Conservation (phyloP, 2,329 filamentous ascomycete species). For the Fusarium robinianum region DNA sequence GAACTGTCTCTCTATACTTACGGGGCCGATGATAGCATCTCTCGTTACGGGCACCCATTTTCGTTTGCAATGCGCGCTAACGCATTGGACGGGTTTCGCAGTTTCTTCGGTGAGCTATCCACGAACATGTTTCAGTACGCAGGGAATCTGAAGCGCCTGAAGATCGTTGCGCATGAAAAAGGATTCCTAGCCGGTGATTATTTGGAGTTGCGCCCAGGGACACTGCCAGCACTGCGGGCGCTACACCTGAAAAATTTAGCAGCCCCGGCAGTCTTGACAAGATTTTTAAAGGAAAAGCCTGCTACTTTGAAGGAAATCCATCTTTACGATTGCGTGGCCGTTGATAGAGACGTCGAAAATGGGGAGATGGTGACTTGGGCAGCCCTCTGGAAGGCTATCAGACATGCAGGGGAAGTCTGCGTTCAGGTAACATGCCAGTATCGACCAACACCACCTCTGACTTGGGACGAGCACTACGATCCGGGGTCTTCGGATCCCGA, state of each 20-base stretch:
- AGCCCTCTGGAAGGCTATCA: background rate
- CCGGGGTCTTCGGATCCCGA: background rate
- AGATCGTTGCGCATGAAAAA: background rate
- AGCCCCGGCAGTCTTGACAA: background rate
- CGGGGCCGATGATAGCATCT: background rate
- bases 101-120: conserved; percentile 7
- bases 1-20: conserved; percentile 9
- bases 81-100: conserved; percentile 4
- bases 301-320: background rate
- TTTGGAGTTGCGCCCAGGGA: background rate
- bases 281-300: background rate
- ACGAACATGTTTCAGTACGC: background rate
- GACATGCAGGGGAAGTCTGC: background rate
- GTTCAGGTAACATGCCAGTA: background rate
- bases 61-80: background rate
- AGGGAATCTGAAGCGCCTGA: background rate
- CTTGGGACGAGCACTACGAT: background rate
- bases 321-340: conserved; percentile 4
- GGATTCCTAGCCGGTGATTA: background rate
- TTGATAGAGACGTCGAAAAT: background rate
- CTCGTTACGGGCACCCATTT: too few relatives aligned
- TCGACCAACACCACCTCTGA: background rate
- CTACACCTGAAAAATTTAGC: conserved; percentile 9
- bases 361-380: background rate
- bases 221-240: background rate